Conservation (phyloP, 176 grass and related monocot species). For the Paspalum vaginatum region DNA sequence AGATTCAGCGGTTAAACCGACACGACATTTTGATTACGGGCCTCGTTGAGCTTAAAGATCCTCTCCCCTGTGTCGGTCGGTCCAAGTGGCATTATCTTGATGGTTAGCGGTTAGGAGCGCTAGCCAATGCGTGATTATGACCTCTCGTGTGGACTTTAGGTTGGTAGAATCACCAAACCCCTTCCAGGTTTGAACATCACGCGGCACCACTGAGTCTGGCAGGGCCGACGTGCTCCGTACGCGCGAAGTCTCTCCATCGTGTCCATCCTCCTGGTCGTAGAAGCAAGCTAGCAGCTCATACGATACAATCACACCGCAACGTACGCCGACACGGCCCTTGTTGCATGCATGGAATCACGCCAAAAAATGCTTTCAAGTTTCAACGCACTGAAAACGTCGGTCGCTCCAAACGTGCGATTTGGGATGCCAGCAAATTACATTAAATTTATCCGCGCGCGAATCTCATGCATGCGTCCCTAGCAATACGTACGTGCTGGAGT, state of each 20-base stretch:
- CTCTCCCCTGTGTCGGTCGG: background rate
- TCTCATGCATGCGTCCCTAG: no score
- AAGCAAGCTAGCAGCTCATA: background rate
- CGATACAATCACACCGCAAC: background rate
- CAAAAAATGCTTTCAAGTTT: no score
- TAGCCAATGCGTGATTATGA: background rate
- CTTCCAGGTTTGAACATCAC: background rate
- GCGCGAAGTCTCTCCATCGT: no score
- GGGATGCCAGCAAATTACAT: no score
- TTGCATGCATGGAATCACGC: no score
- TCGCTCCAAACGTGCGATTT: no score
- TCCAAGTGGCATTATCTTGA: background rate
- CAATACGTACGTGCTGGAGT: no score
- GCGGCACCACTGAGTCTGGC: background rate
- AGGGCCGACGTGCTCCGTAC: background rate
- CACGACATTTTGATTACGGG: background rate
- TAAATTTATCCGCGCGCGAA: no score
- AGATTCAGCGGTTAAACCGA: no score
- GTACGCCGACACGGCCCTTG: background rate
- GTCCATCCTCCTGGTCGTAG: background rate
- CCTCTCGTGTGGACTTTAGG: background rate
- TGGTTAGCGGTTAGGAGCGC: background rate
- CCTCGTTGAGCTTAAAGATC: background rate
- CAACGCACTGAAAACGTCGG: no score
- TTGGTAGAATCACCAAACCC: background rate